Base-by-base conservation (phyloP, 2,329 filamentous ascomycete species). In the Aspergillus sp. region DNA sequence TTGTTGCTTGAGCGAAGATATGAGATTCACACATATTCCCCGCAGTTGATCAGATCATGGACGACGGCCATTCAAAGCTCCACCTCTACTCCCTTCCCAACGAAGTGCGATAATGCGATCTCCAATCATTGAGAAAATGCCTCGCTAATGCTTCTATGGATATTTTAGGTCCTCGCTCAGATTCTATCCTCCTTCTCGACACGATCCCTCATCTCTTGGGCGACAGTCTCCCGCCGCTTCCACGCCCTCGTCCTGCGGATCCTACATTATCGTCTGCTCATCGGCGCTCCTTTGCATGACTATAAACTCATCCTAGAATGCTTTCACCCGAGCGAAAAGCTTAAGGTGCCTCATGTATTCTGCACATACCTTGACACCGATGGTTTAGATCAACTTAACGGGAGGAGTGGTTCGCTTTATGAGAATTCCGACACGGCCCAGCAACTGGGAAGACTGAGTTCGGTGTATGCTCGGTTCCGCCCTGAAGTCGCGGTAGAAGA, bases 291-390 rank as follows among this genome's bases (percentile, higher is more conserved):
- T 3, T 76, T 89, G 7, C 77, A 83, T 39, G 83, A 86, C 39
- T 85, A 91, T 69, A 84, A 87, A 57, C 77, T 95, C 41, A 85
- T 93, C 39, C 84, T 96, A 44, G 90, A 94, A 77, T 91, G 89
- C 73, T 93, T 90, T 70, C 90, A 90, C 64, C 91, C 90, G 0
- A 86, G 82, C 63, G 86, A 84, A 23, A 88, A 88, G 73, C 80
- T 89, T 53, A 87, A 84, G 5, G 88, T 89, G 19, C 88, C 90
- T 0, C 87, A 87, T 57, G 81, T 92, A 11, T 83, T 84, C 70
- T 93, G 90, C 75, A 81, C 86, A 48, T 89, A 89, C 63, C 78
- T 88, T 10, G 86, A 84, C 30, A 91, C 88, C 1, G 80, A 87
- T 64, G 83, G 83, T 2, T 76, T 91, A n/a, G 78, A 80, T 55